phyloP scores from a whole-genome alignment of 345 rosid genomes.

The Angophora floribunda region DNA sequence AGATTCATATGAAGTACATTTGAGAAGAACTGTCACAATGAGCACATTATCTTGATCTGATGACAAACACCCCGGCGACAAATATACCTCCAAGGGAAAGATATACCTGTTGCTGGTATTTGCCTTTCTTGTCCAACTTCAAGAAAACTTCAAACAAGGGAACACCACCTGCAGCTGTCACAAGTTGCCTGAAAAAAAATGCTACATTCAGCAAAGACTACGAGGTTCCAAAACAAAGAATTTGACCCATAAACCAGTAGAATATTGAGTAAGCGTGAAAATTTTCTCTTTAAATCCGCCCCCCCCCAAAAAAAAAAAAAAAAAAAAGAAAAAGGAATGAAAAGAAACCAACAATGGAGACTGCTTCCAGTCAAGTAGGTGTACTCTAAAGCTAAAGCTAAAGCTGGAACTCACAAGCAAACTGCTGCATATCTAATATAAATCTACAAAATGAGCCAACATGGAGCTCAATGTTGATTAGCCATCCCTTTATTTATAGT shows the following conservation, averaged over 20 bases:
- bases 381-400: neutral
- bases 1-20: neutral
- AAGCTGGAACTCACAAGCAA: neutral
- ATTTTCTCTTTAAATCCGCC: neutral
- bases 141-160: constrained; percentile 89
- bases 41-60: neutral
- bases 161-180: constrained; percentile 52
- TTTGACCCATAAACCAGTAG: neutral
- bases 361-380: neutral
- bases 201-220: neutral
- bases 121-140: constrained; percentile 52
- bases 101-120: constrained; percentile 75
- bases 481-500: neutral
- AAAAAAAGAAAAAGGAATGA: neutral
- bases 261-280: neutral
- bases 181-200: constrained; percentile 65
- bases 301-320: no score
- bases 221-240: neutral
- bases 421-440: neutral
- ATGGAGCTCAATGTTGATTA: neutral
- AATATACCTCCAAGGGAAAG: neutral
- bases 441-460: neutral
- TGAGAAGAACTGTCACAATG: neutral
- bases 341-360: neutral
- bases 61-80: neutral